phyloP scores from a whole-genome alignment of 2,329 filamentous ascomycete genomes.

The Macrophomina phaseolina region DNA sequence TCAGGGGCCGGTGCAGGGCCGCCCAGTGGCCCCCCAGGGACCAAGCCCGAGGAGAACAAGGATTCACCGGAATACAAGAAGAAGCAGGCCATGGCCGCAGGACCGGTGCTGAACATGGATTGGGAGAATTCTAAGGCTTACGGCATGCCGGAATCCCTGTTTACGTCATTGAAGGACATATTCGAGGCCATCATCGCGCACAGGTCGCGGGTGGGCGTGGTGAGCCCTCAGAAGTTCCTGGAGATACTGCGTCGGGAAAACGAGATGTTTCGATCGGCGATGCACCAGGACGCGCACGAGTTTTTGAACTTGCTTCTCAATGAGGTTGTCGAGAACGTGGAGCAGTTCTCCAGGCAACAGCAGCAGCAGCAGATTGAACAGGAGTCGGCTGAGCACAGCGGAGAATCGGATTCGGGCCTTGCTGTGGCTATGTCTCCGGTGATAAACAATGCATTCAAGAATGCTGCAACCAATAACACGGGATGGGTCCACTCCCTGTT shows the following conservation, averaged over 20 bases:
- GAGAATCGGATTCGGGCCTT: constrained; percentile 34
- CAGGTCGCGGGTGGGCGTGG: constrained; percentile 80
- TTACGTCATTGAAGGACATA: constrained; percentile 93
- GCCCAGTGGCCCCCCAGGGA: constrained; percentile 60
- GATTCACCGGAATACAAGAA: constrained; percentile 98
- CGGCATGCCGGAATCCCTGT: constrained; percentile 93
- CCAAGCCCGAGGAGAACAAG: constrained; percentile 86
- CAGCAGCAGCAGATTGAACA: constrained; percentile 8
- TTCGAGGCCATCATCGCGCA: constrained; percentile 89
- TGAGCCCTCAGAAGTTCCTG: constrained; percentile 90
- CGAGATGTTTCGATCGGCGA: constrained; percentile 94
- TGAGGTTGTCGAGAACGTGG: constrained; percentile 91
- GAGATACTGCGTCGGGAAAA: constrained; percentile 94
- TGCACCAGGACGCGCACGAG: constrained; percentile 98
- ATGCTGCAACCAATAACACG: constrained; percentile 39
- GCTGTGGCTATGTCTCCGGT: constrained; percentile 31
- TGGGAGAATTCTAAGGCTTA: constrained; percentile 81
- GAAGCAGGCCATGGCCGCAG: constrained; percentile 87
- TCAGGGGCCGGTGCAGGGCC: constrained; percentile 56
- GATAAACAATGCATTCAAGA: constrained; percentile 16
- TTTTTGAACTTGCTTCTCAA: constrained; percentile 96
- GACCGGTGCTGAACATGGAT: constrained; percentile 84
- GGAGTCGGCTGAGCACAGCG: constrained; percentile 55
- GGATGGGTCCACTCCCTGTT: constrained; percentile 98
- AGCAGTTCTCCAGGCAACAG: constrained; percentile 74